phyloP scores from a whole-genome alignment of 2,329 filamentous ascomycete species.

The Aspergillus cejpii region DNA sequence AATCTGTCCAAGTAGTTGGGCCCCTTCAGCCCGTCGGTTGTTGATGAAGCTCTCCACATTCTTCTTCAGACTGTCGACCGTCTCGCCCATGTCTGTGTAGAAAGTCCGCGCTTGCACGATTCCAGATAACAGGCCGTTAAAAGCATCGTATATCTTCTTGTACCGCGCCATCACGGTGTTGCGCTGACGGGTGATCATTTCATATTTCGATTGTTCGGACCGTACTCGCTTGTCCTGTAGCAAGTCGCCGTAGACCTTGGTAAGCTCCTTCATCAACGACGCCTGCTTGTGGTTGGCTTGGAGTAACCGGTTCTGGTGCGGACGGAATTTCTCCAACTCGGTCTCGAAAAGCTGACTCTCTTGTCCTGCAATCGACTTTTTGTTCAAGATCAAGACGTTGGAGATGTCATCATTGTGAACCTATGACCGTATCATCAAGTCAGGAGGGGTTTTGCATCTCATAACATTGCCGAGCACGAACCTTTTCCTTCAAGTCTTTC shows the following conservation, averaged over 20 bases:
- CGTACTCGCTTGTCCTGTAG: slow-evolving; percentile 91
- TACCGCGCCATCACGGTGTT: slow-evolving; percentile 77
- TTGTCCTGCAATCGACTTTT: slow-evolving; percentile 88
- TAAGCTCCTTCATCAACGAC: slow-evolving; percentile 89
- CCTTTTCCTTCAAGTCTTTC: slow-evolving; percentile 97
- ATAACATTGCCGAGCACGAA: slow-evolving; percentile 37
- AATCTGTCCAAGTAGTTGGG: slow-evolving; percentile 80
- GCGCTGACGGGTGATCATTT: slow-evolving; percentile 75
- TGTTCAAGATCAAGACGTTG: slow-evolving; percentile 93
- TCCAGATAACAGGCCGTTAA: slow-evolving; percentile 80
- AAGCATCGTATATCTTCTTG: slow-evolving; percentile 85
- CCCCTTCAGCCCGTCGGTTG: slow-evolving; percentile 85
- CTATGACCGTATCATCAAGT: slow-evolving; percentile 42
- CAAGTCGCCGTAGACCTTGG: slow-evolving; percentile 74
- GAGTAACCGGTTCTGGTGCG: slow-evolving; percentile 82
- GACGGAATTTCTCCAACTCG: slow-evolving; percentile 94
- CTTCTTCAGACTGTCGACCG: slow-evolving; percentile 82
- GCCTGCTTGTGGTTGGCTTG: slow-evolving; percentile 95
- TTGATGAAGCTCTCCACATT: slow-evolving; percentile 97
- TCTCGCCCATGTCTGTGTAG: slow-evolving; percentile 94
- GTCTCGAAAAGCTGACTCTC: slow-evolving; percentile 89
- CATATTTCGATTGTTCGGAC: slow-evolving; percentile 91
- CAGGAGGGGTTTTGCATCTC: neutral
- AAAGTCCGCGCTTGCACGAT: slow-evolving; percentile 83
- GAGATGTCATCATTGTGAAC: slow-evolving; percentile 96